Percentiles rank a stretch among this genome's conserved stretches.
These are phyloP conservation scores for Eleusine indica DNA, from an alignment of 176 grass and related monocot species.

Conservation along the genomic window DNA sequence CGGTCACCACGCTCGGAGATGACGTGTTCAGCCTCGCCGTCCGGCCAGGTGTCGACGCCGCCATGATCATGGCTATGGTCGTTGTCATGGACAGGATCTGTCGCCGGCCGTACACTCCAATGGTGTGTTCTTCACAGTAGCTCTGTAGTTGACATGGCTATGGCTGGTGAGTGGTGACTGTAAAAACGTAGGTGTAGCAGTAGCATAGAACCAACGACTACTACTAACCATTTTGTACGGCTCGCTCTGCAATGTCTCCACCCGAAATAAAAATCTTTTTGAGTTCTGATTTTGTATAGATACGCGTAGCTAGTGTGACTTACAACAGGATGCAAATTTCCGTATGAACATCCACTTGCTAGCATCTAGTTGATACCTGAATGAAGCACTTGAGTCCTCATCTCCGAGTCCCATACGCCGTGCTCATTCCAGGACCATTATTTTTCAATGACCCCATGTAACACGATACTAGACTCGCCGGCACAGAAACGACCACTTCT, in stretches of 20 bases:
- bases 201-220: not conserved
- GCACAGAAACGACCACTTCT: not conserved
- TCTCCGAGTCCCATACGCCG: not conserved
- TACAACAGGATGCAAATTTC: not conserved
- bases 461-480: not conserved
- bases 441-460: not conserved
- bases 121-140: conserved; percentile 53
- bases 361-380: conserved; percentile 18
- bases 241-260: not conserved
- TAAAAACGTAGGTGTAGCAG: not conserved
- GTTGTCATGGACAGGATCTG: conserved; percentile 91
- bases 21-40: conserved; percentile 92
- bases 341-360: not conserved
- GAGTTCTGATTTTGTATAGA: not conserved
- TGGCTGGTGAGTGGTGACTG: not conserved
- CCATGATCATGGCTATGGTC: conserved; percentile 75
- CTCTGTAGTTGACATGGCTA: not conserved
- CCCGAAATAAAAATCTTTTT: not conserved
- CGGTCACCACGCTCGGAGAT: conserved; percentile 56
- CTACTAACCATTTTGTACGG: not conserved
- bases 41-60: conserved; percentile 52
- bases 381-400: conserved; percentile 7
- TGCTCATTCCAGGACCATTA: not conserved
- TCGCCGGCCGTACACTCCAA: conserved; percentile 39
- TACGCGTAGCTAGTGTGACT: not conserved